Evolutionary conservation across 352 stramenopile genomes (phyloP).

Genomic region (Salisapilia sapeloensis): DNA sequence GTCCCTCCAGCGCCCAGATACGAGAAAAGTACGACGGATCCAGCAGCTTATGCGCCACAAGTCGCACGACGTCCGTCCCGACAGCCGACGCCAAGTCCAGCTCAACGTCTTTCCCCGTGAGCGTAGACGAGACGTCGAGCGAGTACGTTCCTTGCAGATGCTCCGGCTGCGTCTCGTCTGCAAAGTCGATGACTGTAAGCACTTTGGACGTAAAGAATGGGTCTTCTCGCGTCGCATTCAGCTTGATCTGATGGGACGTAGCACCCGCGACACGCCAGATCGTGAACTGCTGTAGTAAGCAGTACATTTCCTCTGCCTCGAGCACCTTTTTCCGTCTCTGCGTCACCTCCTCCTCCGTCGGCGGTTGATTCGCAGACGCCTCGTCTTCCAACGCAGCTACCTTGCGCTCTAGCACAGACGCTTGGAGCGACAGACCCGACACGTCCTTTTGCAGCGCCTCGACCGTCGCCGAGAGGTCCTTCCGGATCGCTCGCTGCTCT

Average conservation of each 20-base stretch:
- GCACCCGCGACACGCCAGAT: slow-evolving; percentile 28
- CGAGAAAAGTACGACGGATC: slow-evolving; percentile 14
- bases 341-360: slow-evolving; percentile 5
- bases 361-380: slow-evolving; percentile 5
- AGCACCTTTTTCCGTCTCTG: slow-evolving; percentile 34
- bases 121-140: slow-evolving; percentile 5
- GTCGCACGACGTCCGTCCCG: slow-evolving; percentile 22
- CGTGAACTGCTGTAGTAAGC: slow-evolving; percentile 29
- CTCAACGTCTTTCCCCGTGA: slow-evolving; percentile 4
- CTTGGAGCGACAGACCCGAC: slow-evolving; percentile 41
- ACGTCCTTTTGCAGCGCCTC: slow-evolving; percentile 36
- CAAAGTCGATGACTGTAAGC: slow-evolving; percentile 12
- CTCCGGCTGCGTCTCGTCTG: too few relatives aligned
- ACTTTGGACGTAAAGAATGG: slow-evolving; percentile 25
- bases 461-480: slow-evolving; percentile 40
- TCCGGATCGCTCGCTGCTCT: slow-evolving; percentile 44
- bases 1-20: slow-evolving; percentile 5
- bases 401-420: slow-evolving; percentile 38
- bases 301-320: slow-evolving; percentile 23
- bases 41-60: slow-evolving; percentile 31
- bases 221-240: slow-evolving; percentile 28
- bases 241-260: slow-evolving; percentile 19
- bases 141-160: too few relatives aligned
- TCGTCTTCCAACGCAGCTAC: slow-evolving; percentile 34
- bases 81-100: slow-evolving; percentile 7